Evolutionary conservation across 2,329 filamentous ascomycete genomes (phyloP), one percentile per base, ranked within the genome.

Genomic region (Penicillium occitanis): DNA sequence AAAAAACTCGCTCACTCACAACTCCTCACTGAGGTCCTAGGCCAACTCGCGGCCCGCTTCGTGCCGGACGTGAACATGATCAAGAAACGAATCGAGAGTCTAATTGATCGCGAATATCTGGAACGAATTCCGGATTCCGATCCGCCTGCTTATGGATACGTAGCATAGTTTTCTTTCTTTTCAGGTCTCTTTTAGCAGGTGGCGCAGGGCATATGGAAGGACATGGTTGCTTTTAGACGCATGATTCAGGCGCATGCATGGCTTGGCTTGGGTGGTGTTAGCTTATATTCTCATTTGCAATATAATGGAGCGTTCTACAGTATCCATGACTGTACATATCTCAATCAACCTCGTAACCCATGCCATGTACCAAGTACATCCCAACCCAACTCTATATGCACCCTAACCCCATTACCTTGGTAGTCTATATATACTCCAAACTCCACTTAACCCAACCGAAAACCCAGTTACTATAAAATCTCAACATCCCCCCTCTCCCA

Each of bases 61-160:
- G 77, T 79, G 40, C 83, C 83, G 0, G 83, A 85, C 67, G 79
- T 84, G 25, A 78, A 78, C 61, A 84, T 84, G 82, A 77, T 85
- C 70, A 85, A 85, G 72, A 81, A 80, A 68, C 77, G 82, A 37
- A 83, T 85, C 55, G 83, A 85, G 69, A 82, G 80, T 69, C 70
- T 85, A 68, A 85, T 85, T 64, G 83, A 85, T 67, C 78, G 83
- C 57, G 83, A 85, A 68, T 85, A 85, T 70, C 71, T 85, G 42
- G 83, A 85, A 64, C 78, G 78, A 53, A 69, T 80, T 6, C 69
- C 73, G 5, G 78, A 80, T 53, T 70, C 70, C 22, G 78, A 82
- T 22, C 78, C 80, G 1, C 78, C 81, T 5, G 80, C 78, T 0
- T 83, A 83, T 67, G 74, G 76, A 50, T 83, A 83, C 67, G 70